Percentiles rank a stretch among this genome's conserved stretches.
phyloP scores from a whole-genome alignment of 805 yeast genomes.

The Suhomyces prunicola region DNA sequence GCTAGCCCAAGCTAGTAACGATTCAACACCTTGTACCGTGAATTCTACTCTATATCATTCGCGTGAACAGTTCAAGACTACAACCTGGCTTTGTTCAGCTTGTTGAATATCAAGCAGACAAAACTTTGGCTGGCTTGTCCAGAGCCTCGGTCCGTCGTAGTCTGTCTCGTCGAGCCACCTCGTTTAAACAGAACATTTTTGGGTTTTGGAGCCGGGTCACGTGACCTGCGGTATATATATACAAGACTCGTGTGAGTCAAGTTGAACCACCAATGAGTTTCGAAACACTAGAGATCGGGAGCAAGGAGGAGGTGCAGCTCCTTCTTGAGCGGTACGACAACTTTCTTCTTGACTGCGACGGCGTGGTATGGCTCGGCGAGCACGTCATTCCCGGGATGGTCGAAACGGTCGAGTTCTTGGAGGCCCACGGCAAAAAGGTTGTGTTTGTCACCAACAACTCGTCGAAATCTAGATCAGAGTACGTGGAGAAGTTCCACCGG shows the following conservation, averaged over 20 bases:
- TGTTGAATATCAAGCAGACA: too few relatives aligned
- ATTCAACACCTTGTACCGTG: too few relatives aligned
- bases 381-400: slow-evolving; percentile 31
- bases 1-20: too few relatives aligned
- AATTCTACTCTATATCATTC: too few relatives aligned
- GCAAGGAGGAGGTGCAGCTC: slow-evolving; percentile 14
- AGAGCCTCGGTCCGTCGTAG: too few relatives aligned
- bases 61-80: too few relatives aligned
- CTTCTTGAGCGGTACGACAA: slow-evolving; percentile 31
- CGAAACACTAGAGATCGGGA: slow-evolving; percentile 4
- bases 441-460: slow-evolving; percentile 41
- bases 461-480: slow-evolving; percentile 31
- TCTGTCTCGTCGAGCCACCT: too few relatives aligned
- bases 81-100: too few relatives aligned
- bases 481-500: slow-evolving; percentile 28
- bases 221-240: background rate
- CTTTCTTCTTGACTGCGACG: slow-evolving; percentile 43
- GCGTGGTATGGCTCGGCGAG: slow-evolving; percentile 41
- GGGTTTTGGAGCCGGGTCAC: too few relatives aligned
- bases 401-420: slow-evolving; percentile 22
- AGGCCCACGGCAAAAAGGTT: slow-evolving; percentile 21
- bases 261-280: background rate
- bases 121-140: too few relatives aligned
- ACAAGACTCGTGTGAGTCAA: background rate
- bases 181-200: too few relatives aligned